These are phyloP conservation scores for Fimicolochytrium jonesii DNA, from an alignment of 192 early-diverging fungal species.

Conservation along the genomic window DNA sequence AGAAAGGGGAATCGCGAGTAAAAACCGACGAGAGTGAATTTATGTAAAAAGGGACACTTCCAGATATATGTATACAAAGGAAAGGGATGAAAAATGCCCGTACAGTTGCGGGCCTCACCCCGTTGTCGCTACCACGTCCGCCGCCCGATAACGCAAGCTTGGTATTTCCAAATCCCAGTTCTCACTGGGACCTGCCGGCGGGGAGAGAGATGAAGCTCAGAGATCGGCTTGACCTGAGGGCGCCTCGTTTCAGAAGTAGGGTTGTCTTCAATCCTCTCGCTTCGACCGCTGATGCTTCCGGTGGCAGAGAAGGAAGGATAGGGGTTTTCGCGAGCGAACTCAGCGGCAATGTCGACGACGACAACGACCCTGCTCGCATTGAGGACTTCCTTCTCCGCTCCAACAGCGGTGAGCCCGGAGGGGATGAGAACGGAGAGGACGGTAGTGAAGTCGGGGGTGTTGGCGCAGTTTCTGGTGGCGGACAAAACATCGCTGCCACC, in stretches of 20 bases:
- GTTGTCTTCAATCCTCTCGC: background rate
- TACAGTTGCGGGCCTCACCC: too few relatives aligned
- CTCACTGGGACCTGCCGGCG: too few relatives aligned
- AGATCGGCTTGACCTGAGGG: slow-evolving; percentile 4
- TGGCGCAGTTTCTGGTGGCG: slow-evolving; percentile 57
- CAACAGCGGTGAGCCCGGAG: slow-evolving; percentile 1
- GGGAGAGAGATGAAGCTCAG: slow-evolving; percentile 3
- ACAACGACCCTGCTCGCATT: slow-evolving; percentile 1
- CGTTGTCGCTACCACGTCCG: too few relatives aligned
- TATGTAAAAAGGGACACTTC: too few relatives aligned
- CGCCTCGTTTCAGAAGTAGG: background rate
- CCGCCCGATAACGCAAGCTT: too few relatives aligned
- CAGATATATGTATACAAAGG: too few relatives aligned
- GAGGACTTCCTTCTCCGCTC: background rate
- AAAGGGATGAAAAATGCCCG: too few relatives aligned
- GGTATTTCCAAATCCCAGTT: too few relatives aligned
- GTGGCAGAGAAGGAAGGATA: slow-evolving; percentile 22
- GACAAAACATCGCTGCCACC: slow-evolving; percentile 57
- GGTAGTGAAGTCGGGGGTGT: background rate
- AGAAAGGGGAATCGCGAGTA: too few relatives aligned
- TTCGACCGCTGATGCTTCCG: background rate
- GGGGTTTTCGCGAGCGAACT: slow-evolving; percentile 28
- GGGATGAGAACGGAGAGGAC: slow-evolving; percentile 12
- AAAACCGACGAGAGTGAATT: too few relatives aligned
- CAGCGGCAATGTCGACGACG: slow-evolving; percentile 20